phyloP scores from a whole-genome alignment of 2,329 filamentous ascomycete species.

The Claviceps spartinae region DNA sequence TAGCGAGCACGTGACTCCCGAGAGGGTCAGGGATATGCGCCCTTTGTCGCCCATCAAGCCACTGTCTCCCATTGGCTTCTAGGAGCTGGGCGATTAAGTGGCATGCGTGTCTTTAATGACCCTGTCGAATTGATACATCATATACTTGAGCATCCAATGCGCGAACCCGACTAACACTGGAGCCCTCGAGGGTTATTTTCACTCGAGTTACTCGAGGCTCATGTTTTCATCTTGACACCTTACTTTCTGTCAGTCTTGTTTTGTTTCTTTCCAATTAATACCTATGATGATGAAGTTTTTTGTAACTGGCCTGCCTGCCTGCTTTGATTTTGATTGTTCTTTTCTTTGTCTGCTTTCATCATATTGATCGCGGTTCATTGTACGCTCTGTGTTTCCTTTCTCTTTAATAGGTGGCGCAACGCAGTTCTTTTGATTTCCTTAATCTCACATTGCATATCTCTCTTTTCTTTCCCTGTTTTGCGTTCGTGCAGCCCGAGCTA shows the following conservation, averaged over 20 bases:
- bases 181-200: not conserved
- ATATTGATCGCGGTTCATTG: not conserved
- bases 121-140: conserved; percentile 4
- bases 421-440: not conserved
- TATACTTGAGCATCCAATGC: conserved; percentile 1
- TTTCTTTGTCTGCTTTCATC: not conserved
- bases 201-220: not conserved
- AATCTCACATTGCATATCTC: not conserved
- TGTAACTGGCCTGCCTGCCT: not conserved
- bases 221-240: not conserved
- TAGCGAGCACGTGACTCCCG: conserved; percentile 23
- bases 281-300: conserved; percentile 1
- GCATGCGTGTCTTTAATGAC: not conserved
- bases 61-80: conserved; percentile 48
- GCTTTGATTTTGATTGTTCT: not conserved
- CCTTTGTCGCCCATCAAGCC: conserved; percentile 54
- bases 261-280: not conserved
- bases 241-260: conserved; percentile 2
- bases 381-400: not conserved
- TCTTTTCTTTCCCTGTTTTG: not conserved
- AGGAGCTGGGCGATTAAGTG: conserved; percentile 5
- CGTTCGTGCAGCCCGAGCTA: not conserved
- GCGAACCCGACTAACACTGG: conserved; percentile 2
- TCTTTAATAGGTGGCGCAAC: not conserved
- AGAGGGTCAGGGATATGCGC: conserved; percentile 27